These are phyloP conservation scores for Ottelia alismoides DNA, from an alignment of 106 monocot genomes.

Conservation along the genomic window DNA sequence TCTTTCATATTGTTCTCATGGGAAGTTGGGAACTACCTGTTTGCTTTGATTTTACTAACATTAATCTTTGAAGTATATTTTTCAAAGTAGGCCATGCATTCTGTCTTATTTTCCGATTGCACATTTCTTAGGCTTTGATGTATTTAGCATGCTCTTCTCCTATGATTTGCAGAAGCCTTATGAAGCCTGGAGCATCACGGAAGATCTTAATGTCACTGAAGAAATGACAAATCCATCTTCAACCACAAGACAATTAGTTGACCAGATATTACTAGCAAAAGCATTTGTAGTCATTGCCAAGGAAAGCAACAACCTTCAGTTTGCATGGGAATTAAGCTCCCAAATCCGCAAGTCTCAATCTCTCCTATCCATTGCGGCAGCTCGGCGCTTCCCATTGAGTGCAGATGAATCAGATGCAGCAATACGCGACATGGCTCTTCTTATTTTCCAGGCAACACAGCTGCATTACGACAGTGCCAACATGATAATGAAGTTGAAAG, in stretches of 20 bases:
- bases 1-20: no score
- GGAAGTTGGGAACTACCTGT: background rate
- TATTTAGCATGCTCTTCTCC: no score
- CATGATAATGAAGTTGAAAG: slow-evolving; percentile 47
- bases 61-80: no score
- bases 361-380: slow-evolving; percentile 37
- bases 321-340: slow-evolving; percentile 37
- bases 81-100: no score
- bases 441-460: slow-evolving; percentile 60
- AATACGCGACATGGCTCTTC: slow-evolving; percentile 46
- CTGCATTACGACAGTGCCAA: slow-evolving; percentile 53
- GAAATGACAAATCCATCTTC: slow-evolving; percentile 59
- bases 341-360: slow-evolving; percentile 45
- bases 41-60: background rate
- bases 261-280: slow-evolving; percentile 78
- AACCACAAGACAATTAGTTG: slow-evolving; percentile 45
- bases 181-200: slow-evolving; percentile 9
- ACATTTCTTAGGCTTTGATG: no score
- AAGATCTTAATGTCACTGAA: slow-evolving; percentile 42
- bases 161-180: slow-evolving; percentile 24
- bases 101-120: no score
- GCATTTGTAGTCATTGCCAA: slow-evolving; percentile 42
- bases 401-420: slow-evolving; percentile 28
- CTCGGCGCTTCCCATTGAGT: slow-evolving; percentile 9
- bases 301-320: slow-evolving; percentile 61